Evolutionary conservation across 805 yeast species (phyloP).

Genomic region (Yamadazyma ubonensis): DNA sequence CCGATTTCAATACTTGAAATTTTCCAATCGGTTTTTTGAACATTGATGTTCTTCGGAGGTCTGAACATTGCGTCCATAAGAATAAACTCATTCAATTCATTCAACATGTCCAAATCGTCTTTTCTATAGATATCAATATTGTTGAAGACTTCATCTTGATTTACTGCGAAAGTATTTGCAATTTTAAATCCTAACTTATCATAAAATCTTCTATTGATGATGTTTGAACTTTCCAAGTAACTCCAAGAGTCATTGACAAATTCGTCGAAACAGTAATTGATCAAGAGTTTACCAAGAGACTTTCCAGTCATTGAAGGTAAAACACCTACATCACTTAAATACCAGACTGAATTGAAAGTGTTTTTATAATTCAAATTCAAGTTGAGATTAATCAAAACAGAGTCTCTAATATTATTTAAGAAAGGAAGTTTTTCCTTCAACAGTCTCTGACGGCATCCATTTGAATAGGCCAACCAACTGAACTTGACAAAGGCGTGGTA

Average conservation of each 20-base stretch:
- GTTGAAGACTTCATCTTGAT: slow-evolving; percentile 17
- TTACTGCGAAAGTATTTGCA: slow-evolving; percentile 31
- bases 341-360: slow-evolving; percentile 48
- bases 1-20: slow-evolving; percentile 5
- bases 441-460: slow-evolving; percentile 48
- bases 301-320: slow-evolving; percentile 58
- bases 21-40: slow-evolving; percentile 12
- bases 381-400: slow-evolving; percentile 41
- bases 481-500: slow-evolving; percentile 31
- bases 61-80: slow-evolving; percentile 23
- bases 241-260: slow-evolving; percentile 38
- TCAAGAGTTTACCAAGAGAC: slow-evolving; percentile 53
- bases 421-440: slow-evolving; percentile 50
- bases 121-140: slow-evolving; percentile 15
- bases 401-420: slow-evolving; percentile 43
- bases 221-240: slow-evolving; percentile 59
- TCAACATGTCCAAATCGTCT: slow-evolving; percentile 14
- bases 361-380: slow-evolving; percentile 24
- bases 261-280: slow-evolving; percentile 50
- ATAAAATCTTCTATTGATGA: slow-evolving; percentile 52
- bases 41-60: slow-evolving; percentile 16
- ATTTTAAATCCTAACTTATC: slow-evolving; percentile 50
- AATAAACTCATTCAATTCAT: slow-evolving; percentile 15
- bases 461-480: slow-evolving; percentile 30
- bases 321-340: slow-evolving; percentile 58